Evolutionary conservation across 2,329 filamentous ascomycete genomes (phyloP).

Genomic region (Eutypa lata): DNA sequence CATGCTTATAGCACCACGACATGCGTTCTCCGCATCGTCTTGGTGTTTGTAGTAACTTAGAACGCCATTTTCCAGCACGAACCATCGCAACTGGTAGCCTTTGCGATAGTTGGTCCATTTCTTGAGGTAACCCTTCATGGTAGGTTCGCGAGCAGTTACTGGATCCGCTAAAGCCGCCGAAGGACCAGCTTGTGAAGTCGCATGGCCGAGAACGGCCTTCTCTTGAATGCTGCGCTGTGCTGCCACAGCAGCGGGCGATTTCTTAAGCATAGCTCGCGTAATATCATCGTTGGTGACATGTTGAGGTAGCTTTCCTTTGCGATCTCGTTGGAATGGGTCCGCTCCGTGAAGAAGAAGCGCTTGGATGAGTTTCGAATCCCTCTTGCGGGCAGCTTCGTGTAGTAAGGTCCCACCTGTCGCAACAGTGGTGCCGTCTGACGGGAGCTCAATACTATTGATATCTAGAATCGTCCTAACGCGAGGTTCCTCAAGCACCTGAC

Average conservation of each 20-base stretch:
- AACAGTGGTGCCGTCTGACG: constrained; percentile 72
- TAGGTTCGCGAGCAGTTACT: constrained; percentile 78
- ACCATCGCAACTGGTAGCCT: constrained; percentile 96
- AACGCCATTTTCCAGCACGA: constrained; percentile 95
- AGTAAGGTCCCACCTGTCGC: constrained; percentile 87
- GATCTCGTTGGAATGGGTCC: constrained; percentile 91
- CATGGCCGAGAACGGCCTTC: constrained; percentile 86
- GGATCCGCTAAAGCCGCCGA: constrained; percentile 55
- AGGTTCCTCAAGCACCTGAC: constrained; percentile 78
- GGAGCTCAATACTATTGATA: constrained; percentile 87
- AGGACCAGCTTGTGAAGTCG: constrained; percentile 51
- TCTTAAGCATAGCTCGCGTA: constrained; percentile 85
- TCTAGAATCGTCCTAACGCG: constrained; percentile 84
- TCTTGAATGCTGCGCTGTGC: constrained; percentile 96
- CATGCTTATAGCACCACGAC: constrained; percentile 98
- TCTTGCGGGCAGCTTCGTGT: constrained; percentile 88
- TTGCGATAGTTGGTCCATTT: constrained; percentile 99
- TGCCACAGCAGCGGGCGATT: constrained; percentile 88
- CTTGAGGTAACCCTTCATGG: constrained; percentile 98
- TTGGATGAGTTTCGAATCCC: constrained; percentile 83
- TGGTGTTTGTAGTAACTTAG: constrained; percentile 99
- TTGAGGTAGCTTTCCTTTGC: constrained; percentile 92
- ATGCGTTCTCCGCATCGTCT: constrained; percentile 93
- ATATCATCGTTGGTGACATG: constrained; percentile 94
- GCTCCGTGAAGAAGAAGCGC: constrained; percentile 89